Percentiles rank a stretch among this genome's conserved stretches.
Conservation (phyloP, 768 basidiomycete genomes). For the Pleurotus citrinopileatus region DNA sequence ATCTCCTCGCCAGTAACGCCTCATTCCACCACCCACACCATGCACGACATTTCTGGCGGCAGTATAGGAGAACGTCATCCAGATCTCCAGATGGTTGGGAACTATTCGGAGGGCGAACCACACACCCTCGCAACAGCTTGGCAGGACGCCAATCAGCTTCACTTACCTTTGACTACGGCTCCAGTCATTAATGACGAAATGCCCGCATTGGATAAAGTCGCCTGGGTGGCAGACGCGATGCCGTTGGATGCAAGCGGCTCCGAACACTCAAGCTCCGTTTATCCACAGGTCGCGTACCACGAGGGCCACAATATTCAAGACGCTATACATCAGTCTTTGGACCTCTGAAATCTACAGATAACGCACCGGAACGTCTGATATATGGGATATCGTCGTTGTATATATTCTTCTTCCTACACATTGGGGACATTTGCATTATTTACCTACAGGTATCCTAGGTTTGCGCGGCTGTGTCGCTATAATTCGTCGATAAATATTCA, state of each 20-base stretch:
- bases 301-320: background rate
- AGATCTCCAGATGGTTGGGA: background rate
- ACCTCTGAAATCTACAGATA: background rate
- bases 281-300: background rate
- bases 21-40: background rate
- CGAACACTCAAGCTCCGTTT: background rate
- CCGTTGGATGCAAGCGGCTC: background rate
- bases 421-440: too few relatives aligned
- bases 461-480: too few relatives aligned
- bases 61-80: background rate
- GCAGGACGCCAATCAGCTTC: background rate
- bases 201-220: background rate
- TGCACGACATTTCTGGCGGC: background rate
- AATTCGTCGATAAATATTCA: too few relatives aligned
- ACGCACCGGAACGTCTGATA: too few relatives aligned
- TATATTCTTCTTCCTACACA: too few relatives aligned
- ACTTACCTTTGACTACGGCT: background rate
- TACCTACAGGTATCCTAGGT: too few relatives aligned
- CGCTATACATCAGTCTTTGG: background rate
- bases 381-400: too few relatives aligned
- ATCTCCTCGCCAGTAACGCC: constrained; percentile 7
- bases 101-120: background rate
- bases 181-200: background rate
- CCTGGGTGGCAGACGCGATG: background rate
- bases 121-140: background rate